Conservation (phyloP, 2,329 filamentous ascomycete species). For the Cladosporium colombiae region DNA sequence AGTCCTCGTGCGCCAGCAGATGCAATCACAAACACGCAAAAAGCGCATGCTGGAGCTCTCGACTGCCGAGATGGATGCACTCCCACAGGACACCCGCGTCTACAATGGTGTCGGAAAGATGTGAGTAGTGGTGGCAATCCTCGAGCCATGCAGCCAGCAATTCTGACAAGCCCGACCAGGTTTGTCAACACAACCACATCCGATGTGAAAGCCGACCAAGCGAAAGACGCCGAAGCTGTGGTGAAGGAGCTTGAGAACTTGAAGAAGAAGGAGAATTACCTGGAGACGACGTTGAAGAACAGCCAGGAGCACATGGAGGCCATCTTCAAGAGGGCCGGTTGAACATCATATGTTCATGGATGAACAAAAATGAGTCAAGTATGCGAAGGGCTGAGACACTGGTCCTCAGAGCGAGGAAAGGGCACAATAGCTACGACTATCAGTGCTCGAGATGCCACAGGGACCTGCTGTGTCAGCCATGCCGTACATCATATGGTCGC, state of each 20-base stretch:
- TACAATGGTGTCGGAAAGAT: slow-evolving; percentile 98
- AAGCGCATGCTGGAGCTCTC: slow-evolving; percentile 87
- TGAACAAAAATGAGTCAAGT: slow-evolving; percentile 17
- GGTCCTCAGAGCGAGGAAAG: neutral
- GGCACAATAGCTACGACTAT: neutral
- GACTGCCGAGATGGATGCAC: slow-evolving; percentile 73
- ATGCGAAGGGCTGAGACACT: slow-evolving; percentile 27
- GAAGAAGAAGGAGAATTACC: slow-evolving; percentile 85
- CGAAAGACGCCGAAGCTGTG: slow-evolving; percentile 70
- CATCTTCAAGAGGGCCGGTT: slow-evolving; percentile 63
- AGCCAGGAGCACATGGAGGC: slow-evolving; percentile 88
- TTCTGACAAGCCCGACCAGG: slow-evolving; percentile 54
- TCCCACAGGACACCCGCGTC: slow-evolving; percentile 74
- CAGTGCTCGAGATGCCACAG: neutral
- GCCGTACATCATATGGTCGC: neutral
- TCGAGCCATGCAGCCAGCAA: neutral
- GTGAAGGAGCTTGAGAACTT: slow-evolving; percentile 78
- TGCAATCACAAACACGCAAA: slow-evolving; percentile 82
- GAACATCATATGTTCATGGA: slow-evolving; percentile 16
- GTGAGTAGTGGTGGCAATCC: slow-evolving; percentile 50
- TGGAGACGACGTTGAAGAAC: slow-evolving; percentile 95
- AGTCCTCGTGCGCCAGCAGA: slow-evolving; percentile 78
- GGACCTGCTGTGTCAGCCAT: neutral
- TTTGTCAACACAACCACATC: slow-evolving; percentile 78
- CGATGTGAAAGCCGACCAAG: slow-evolving; percentile 73